Evolutionary conservation across 345 rosid genomes (phyloP).

Genomic region (Psidium guajava): DNA sequence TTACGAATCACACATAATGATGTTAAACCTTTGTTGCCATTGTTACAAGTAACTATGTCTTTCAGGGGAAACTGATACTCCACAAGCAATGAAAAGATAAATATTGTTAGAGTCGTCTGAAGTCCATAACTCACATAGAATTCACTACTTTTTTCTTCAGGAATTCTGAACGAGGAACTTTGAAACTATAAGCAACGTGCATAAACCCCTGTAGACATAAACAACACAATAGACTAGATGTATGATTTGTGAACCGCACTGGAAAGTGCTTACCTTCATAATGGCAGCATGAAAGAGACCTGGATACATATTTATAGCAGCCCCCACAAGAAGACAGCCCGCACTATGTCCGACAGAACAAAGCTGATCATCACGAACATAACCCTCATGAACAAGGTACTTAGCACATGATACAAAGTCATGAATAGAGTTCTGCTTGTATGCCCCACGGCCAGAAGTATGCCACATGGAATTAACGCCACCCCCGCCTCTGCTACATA

Average conservation of each 20-base stretch:
- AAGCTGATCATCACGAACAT: slow-evolving; percentile 47
- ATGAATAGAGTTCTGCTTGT: slow-evolving; percentile 56
- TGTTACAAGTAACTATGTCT: background rate
- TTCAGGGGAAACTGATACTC: background rate
- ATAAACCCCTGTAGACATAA: background rate
- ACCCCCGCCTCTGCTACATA: slow-evolving; percentile 48
- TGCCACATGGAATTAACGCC: slow-evolving; percentile 64
- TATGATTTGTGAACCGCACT: background rate
- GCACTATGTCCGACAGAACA: slow-evolving; percentile 72
- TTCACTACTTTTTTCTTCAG: background rate
- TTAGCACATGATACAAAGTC: slow-evolving; percentile 57
- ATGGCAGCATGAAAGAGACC: slow-evolving; percentile 57
- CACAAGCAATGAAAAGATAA: background rate
- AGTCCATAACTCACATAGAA: background rate
- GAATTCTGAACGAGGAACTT: background rate
- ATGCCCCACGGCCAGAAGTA: slow-evolving; percentile 49
- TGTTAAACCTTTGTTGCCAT: background rate
- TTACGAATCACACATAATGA: background rate
- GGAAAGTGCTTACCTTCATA: slow-evolving; percentile 45
- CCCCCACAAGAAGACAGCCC: slow-evolving; percentile 70
- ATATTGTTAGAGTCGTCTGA: background rate
- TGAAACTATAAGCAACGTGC: background rate
- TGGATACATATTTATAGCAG: slow-evolving; percentile 58
- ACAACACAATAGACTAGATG: background rate
- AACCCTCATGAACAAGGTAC: slow-evolving; percentile 52